phyloP scores from a whole-genome alignment of 371 early-diverging fungal species.

The Funneliformis caledonium region DNA sequence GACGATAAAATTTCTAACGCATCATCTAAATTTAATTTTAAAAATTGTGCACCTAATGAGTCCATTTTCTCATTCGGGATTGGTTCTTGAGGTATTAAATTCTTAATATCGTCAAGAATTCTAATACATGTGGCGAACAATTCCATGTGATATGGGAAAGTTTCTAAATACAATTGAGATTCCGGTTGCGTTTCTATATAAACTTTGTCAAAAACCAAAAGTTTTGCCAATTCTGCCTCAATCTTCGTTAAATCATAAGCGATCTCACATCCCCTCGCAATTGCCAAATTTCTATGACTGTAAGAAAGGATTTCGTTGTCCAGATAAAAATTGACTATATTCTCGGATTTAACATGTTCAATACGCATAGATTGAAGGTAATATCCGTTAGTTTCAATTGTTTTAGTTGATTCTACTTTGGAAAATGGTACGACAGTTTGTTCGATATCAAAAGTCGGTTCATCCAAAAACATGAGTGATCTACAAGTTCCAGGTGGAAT shows the following conservation, averaged over 20 bases:
- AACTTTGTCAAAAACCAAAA: conserved; percentile 33
- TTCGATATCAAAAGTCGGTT: neutral
- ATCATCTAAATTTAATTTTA: conserved; percentile 8
- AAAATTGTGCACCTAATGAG: neutral
- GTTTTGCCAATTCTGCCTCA: conserved; percentile 33
- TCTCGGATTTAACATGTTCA: neutral
- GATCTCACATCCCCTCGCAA: conserved; percentile 38
- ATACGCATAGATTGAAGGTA: neutral
- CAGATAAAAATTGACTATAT: conserved; percentile 28
- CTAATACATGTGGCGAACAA: conserved; percentile 21
- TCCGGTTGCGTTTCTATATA: conserved; percentile 23
- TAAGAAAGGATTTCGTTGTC: conserved; percentile 22
- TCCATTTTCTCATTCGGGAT: conserved; percentile 26
- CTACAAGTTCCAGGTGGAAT: conserved; percentile 29
- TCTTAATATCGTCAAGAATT: conserved; percentile 28
- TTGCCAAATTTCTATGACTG: conserved; percentile 35
- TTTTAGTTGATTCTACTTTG: neutral
- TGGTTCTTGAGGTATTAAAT: conserved; percentile 35
- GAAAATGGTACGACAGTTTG: neutral
- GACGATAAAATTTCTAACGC: conserved; percentile 26
- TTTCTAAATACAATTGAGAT: conserved; percentile 24
- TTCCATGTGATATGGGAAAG: conserved; percentile 40
- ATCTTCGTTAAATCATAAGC: conserved; percentile 38
- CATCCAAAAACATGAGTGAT: conserved; percentile 33
- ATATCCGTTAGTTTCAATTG: neutral